A percentile compares a stretch with the other conserved stretches of the same genome.
Evolutionary conservation across 208 protist genomes (phyloP).

Genomic region (Acanthamoeba divionensis): DNA sequence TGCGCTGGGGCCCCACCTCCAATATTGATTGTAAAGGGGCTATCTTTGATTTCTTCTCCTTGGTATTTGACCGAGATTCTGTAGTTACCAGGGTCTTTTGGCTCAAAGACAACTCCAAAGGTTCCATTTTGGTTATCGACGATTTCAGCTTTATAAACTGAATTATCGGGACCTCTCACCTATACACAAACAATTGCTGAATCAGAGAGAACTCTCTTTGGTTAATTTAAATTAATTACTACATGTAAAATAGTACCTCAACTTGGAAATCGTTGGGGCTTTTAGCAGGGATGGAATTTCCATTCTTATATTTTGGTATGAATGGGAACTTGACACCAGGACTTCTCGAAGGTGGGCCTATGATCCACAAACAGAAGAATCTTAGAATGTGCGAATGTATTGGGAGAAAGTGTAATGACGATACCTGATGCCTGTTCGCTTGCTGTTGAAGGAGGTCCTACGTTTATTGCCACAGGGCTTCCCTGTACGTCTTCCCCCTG

Average conservation of each 20-base stretch:
- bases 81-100: constrained; percentile 52
- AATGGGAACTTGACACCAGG: constrained; percentile 20
- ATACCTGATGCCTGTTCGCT: not conserved
- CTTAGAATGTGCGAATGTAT: not conserved
- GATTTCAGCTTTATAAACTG: not conserved
- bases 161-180: not conserved
- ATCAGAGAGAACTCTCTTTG: not conserved
- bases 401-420: not conserved
- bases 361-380: not conserved
- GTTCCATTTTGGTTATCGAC: not conserved
- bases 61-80: constrained; percentile 43
- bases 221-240: not conserved
- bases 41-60: constrained; percentile 49
- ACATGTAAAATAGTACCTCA: not conserved
- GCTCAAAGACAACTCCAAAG: constrained; percentile 5
- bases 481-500: constrained; percentile 45
- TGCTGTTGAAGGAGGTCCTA: too few species aligned
- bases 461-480: not conserved
- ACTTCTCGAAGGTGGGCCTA: not conserved
- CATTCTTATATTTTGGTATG: not conserved
- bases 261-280: not conserved
- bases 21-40: constrained; percentile 25
- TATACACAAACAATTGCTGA: not conserved
- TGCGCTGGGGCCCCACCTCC: not conserved
- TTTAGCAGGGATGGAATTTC: not conserved